Conservation (phyloP, 164 flowering plant genomes). For the Kalanchoe fedtschenkoi region DNA sequence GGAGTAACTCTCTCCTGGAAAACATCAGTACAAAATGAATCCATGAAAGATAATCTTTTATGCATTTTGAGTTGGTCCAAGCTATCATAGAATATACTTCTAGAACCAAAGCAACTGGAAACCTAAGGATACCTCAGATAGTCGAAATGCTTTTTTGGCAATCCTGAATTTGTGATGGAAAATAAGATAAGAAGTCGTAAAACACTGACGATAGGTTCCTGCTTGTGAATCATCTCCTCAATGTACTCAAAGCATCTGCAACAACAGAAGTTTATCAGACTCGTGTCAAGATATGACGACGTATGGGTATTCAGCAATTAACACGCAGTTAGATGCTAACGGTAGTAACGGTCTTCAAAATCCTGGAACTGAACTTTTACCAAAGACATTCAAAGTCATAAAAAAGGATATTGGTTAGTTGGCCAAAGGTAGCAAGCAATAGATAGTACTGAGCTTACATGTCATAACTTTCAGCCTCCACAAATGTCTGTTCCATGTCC, state of each 20-base stretch:
- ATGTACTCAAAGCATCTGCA: constrained; percentile 95
- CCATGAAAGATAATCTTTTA: not conserved
- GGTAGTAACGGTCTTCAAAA: not conserved
- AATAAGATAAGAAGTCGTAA: constrained; percentile 76
- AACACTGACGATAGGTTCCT: constrained; percentile 73
- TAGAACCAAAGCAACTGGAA: not conserved
- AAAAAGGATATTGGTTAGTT: not conserved
- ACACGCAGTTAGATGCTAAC: too few relatives aligned
- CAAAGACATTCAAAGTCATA: not conserved
- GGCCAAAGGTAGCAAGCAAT: not conserved
- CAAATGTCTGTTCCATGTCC: constrained; percentile 92
- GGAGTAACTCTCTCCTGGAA: constrained; percentile 89
- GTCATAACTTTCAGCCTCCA: constrained; percentile 89
- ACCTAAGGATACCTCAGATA: constrained; percentile 49
- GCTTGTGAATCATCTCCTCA: constrained; percentile 97
- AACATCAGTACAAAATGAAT: not conserved
- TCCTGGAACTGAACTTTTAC: not conserved
- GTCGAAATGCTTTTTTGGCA: constrained; percentile 80
- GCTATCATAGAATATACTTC: not conserved
- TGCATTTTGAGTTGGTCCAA: not conserved
- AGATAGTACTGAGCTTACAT: constrained; percentile 41
- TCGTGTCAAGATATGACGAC: not conserved
- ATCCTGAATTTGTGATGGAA: constrained; percentile 78
- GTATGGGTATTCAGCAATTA: too few relatives aligned
- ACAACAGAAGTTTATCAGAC: constrained; percentile 7